These are phyloP conservation scores for Taiozyma onychis DNA, from an alignment of 1,139 yeast species.

Conservation along the genomic window DNA sequence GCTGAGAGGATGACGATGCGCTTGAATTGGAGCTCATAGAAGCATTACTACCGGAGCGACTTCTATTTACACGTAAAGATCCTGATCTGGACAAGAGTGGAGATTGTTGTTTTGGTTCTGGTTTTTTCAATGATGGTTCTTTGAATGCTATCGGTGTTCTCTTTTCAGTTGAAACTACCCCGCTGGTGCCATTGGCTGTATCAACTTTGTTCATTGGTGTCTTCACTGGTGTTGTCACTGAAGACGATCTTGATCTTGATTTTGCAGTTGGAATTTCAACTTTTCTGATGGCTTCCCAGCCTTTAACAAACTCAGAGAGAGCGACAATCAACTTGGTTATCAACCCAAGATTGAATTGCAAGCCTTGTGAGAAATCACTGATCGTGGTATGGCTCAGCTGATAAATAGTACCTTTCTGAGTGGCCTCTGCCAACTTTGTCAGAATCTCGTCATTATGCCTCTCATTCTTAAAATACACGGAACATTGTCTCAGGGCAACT, in stretches of 20 bases:
- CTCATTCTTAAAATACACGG: slow-evolving; percentile 39
- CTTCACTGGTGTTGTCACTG: slow-evolving; percentile 21
- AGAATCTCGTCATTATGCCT: slow-evolving; percentile 49
- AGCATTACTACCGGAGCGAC: slow-evolving; percentile 18
- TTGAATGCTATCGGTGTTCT: not conserved
- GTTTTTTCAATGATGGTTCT: not conserved
- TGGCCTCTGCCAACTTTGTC: slow-evolving; percentile 43
- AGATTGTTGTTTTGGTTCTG: not conserved
- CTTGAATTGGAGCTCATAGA: slow-evolving; percentile 16
- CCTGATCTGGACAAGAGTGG: not conserved
- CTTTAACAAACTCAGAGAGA: slow-evolving; percentile 22
- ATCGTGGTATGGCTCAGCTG: slow-evolving; percentile 34
- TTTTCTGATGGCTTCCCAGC: slow-evolving; percentile 23
- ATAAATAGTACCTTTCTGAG: slow-evolving; percentile 39
- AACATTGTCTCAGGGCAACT: slow-evolving; percentile 32
- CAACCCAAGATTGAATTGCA: slow-evolving; percentile 22
- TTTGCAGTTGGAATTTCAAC: not conserved
- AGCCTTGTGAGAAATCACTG: slow-evolving; percentile 31
- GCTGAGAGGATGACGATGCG: slow-evolving; percentile 7
- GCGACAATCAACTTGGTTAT: slow-evolving; percentile 19
- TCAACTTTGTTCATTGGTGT: not conserved
- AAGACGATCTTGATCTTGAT: slow-evolving; percentile 15
- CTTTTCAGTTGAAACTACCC: not conserved
- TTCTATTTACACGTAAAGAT: slow-evolving; percentile 5
- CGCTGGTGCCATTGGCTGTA: not conserved